Conservation (phyloP, 306 rosid genomes). For the Elaeagnus macrophylla region DNA sequence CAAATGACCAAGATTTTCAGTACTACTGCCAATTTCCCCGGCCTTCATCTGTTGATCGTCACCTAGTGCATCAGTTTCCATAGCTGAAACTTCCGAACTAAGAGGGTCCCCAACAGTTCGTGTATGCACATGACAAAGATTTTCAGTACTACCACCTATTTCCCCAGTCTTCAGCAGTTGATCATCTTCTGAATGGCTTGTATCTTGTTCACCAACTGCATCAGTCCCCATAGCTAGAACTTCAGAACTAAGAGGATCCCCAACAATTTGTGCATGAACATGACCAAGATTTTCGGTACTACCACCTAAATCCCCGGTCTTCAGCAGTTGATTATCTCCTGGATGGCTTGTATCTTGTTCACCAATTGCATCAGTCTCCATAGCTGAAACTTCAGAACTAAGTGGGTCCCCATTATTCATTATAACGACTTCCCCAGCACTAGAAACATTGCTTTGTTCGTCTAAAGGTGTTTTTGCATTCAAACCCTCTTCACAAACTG, state of each 20-base stretch:
- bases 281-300: too few species aligned
- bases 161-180: conserved; percentile 25
- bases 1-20: not conserved
- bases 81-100: conserved; percentile 14
- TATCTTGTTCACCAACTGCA: conserved; percentile 7
- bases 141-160: conserved; percentile 8
- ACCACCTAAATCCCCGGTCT: too few species aligned
- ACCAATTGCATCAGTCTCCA: conserved; percentile 7
- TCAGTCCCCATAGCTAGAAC: conserved; percentile 12
- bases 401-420: conserved; percentile 7
- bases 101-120: not conserved
- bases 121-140: too few species aligned
- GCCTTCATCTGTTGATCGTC: conserved; percentile 23
- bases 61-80: conserved; percentile 4
- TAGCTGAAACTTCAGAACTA: conserved; percentile 14
- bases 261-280: not conserved
- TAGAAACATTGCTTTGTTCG: conserved; percentile 22
- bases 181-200: not conserved
- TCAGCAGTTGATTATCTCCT: too few species aligned
- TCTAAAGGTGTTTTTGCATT: conserved; percentile 19
- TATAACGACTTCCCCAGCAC: conserved; percentile 17
- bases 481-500: not conserved
- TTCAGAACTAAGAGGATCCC: conserved; percentile 11
- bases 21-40: conserved; percentile 14
- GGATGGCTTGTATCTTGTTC: not conserved